Base-by-base conservation (phyloP, 768 basidiomycete species). In the Melanogaster broomeanus region DNA sequence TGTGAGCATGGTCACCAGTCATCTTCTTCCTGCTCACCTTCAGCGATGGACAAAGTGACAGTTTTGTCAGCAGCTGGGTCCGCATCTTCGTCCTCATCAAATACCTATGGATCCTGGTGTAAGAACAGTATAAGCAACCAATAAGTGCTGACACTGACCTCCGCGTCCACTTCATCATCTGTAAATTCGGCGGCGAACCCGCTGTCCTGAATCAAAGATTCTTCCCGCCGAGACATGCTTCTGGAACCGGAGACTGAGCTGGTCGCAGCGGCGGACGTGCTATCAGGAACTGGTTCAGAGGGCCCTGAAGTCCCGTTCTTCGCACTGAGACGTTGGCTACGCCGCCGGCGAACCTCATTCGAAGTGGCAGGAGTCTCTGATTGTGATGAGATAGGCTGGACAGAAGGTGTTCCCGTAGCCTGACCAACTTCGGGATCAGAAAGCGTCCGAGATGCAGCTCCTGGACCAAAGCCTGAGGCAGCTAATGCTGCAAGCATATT, bases 401-500 rank as follows among this genome's bases (percentile, higher is more conserved):
- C 44, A 11, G 49, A 28, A 42, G 61, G 54, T 1, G 66, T 55
- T n/a, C 71, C 57, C 25, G 67, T 56, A 30, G 72, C 57, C 15
- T 66, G 64, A 27, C 68, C 61, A 37, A 64, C 66, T 37, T 73
- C 63, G 4, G 54, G 48, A 46, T 77, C 74, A 16, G 67, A 57
- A 24, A 67, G 65, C 38, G 66, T 66, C 24, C 66, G 61, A 33
- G 72, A 74, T 3, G 79, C 61, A 35, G 76, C 71, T 1, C 82
- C 76, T 3, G 81, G 77, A 11, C 79, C 74, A n/a, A 87, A 78
- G 2, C 88, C 88, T 27, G 87, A 84, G 6, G 87, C 85, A 8
- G 90, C 85, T 50, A 95, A 77, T 15, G 93, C 88, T n/a, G 94
- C 92, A 42, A 97, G 81, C 87, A 96, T 93, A 42, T 87, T 87